Percentiles rank a stretch among this genome's conserved stretches.
Conservation (phyloP, 805 yeast species). For the Pichia paraexigua region DNA sequence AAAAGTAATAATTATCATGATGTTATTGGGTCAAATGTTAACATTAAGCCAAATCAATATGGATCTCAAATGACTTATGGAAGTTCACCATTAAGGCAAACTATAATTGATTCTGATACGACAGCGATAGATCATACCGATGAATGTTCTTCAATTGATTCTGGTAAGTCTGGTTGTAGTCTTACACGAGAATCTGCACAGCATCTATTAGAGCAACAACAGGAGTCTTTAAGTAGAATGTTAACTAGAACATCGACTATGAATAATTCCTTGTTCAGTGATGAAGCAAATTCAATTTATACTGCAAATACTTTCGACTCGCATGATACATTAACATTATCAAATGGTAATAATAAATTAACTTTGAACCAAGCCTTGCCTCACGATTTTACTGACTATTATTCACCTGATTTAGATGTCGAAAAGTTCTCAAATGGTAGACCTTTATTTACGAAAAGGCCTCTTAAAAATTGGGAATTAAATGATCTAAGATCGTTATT, state of each 20-base stretch:
- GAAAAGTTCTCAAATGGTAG: slow-evolving; percentile 49
- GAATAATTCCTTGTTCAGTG: slow-evolving; percentile 19
- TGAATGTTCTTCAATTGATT: slow-evolving; percentile 22
- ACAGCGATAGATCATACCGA: slow-evolving; percentile 16
- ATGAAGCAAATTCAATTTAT: slow-evolving; percentile 21
- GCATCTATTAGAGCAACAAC: slow-evolving; percentile 10
- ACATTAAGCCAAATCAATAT: not conserved
- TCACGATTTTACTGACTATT: slow-evolving; percentile 43
- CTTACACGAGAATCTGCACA: slow-evolving; percentile 12
- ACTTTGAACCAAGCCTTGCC: slow-evolving; percentile 48
- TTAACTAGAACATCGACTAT: slow-evolving; percentile 12
- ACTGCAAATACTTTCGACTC: slow-evolving; percentile 8
- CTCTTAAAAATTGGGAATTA: slow-evolving; percentile 60
- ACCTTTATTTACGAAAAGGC: slow-evolving; percentile 55
- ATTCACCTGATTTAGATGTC: slow-evolving; percentile 45
- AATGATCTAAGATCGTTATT: slow-evolving; percentile 62
- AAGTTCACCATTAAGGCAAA: slow-evolving; percentile 27
- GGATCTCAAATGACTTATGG: slow-evolving; percentile 21
- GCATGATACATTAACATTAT: slow-evolving; percentile 17
- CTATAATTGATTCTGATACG: slow-evolving; percentile 15
- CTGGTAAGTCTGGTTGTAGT: slow-evolving; percentile 13
- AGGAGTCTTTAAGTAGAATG: slow-evolving; percentile 8
- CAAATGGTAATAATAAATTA: slow-evolving; percentile 11
- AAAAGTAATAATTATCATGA: not conserved
- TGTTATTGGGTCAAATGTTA: not conserved